phyloP scores from a whole-genome alignment of 2,329 filamentous ascomycete species.

The Xylaria sp. region DNA sequence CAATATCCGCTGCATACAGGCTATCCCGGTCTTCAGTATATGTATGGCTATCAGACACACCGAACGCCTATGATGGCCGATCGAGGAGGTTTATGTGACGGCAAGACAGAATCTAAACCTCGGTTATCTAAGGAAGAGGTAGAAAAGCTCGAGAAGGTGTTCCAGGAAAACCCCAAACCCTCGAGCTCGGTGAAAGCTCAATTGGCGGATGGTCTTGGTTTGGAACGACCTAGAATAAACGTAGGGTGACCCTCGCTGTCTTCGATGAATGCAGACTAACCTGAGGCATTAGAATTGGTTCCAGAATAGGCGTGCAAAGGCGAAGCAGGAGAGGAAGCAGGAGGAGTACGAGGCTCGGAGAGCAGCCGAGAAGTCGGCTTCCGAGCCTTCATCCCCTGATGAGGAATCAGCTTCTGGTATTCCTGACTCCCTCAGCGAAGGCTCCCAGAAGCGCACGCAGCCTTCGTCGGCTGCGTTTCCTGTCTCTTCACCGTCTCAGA shows the following conservation, averaged over 20 bases:
- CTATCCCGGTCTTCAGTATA: constrained; percentile 46
- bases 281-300: constrained; percentile 70
- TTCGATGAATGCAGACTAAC: constrained; percentile 38
- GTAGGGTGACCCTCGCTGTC: constrained; percentile 54
- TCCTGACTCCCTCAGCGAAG: constrained; percentile 46
- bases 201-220: constrained; percentile 69
- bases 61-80: constrained; percentile 45
- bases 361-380: constrained; percentile 52
- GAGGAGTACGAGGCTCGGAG: constrained; percentile 61
- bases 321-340: constrained; percentile 71
- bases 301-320: constrained; percentile 73
- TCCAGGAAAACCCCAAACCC: constrained; percentile 72
- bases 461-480: constrained; percentile 54
- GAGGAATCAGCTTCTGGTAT: constrained; percentile 38
- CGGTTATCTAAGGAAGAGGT: constrained; percentile 80
- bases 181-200: constrained; percentile 70
- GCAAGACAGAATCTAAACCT: constrained; percentile 56
- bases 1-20: constrained; percentile 45
- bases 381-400: constrained; percentile 51
- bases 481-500: constrained; percentile 43
- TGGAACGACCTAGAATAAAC: constrained; percentile 73
- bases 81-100: constrained; percentile 44
- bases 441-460: constrained; percentile 50
- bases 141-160: constrained; percentile 74
- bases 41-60: constrained; percentile 48